These are phyloP conservation scores for Diutina rugosa DNA, from an alignment of 1,139 yeast species.

Conservation along the genomic window DNA sequence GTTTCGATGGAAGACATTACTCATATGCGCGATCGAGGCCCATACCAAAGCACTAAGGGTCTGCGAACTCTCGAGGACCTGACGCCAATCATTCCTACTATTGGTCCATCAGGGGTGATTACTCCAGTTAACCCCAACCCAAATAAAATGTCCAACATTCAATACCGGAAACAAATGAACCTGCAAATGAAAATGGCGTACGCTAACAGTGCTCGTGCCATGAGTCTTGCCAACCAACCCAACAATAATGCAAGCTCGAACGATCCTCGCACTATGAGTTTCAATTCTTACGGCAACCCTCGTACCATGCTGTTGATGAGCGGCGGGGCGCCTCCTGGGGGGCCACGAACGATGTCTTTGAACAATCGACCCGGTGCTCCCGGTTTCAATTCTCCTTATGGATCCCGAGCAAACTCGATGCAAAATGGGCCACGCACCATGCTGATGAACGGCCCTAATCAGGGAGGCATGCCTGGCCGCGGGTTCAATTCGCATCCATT, in stretches of 20 bases:
- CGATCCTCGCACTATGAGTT: slow-evolving; percentile 45
- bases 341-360: slow-evolving; percentile 12
- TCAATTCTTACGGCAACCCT: slow-evolving; percentile 9
- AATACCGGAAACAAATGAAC: slow-evolving; percentile 58
- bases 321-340: slow-evolving; percentile 5
- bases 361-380: slow-evolving; percentile 4
- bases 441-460: not conserved
- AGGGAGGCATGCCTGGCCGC: not conserved
- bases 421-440: not conserved
- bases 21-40: slow-evolving; percentile 51
- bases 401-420: not conserved
- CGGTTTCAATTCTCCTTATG: not conserved
- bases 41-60: slow-evolving; percentile 32
- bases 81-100: slow-evolving; percentile 63
- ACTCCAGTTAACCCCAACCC: slow-evolving; percentile 5
- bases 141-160: slow-evolving; percentile 29
- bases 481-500: not conserved
- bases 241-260: slow-evolving; percentile 21
- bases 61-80: slow-evolving; percentile 27
- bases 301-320: slow-evolving; percentile 5
- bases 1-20: slow-evolving; percentile 54
- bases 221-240: slow-evolving; percentile 18
- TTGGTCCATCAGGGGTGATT: slow-evolving; percentile 15
- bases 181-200: slow-evolving; percentile 50
- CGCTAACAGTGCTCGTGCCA: slow-evolving; percentile 35